Conservation (phyloP, 352 stramenopile species). For the Peronosclerospora sorghi region DNA sequence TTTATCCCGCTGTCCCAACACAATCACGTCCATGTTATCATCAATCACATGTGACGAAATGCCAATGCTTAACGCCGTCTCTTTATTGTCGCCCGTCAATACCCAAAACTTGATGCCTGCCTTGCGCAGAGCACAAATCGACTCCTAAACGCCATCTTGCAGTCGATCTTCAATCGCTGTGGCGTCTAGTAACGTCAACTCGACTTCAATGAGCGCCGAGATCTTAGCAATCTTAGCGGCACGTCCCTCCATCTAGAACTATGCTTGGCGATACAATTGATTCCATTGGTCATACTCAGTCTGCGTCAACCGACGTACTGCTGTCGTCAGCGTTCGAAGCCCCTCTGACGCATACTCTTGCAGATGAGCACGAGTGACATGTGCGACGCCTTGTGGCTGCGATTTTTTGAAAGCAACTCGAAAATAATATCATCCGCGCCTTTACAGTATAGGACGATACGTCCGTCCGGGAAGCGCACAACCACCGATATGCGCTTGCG, state of each 20-base stretch:
- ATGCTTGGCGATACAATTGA: constrained; percentile 56
- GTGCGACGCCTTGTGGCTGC: constrained; percentile 62
- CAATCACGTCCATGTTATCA: constrained; percentile 86
- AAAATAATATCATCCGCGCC: constrained; percentile 76
- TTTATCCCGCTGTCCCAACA: constrained; percentile 75
- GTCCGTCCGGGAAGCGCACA: constrained; percentile 67
- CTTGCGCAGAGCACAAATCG: constrained; percentile 85
- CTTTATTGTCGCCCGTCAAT: constrained; percentile 88
- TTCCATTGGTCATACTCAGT: constrained; percentile 74
- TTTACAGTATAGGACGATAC: constrained; percentile 81
- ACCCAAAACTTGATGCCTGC: constrained; percentile 95
- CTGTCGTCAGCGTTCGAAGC: constrained; percentile 63
- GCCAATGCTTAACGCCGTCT: constrained; percentile 79
- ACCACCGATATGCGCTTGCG: constrained; percentile 98
- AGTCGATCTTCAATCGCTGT: constrained; percentile 90
- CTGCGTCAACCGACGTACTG: constrained; percentile 49
- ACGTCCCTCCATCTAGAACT: constrained; percentile 60
- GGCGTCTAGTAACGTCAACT: constrained; percentile 78
- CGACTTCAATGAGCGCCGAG: constrained; percentile 75
- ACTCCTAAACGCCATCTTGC: constrained; percentile 88
- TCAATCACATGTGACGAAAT: constrained; percentile 86
- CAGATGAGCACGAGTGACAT: constrained; percentile 73
- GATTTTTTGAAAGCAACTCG: constrained; percentile 47
- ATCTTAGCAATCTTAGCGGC: constrained; percentile 67
- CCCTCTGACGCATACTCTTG: constrained; percentile 74